These are phyloP conservation scores for Monosporozyma aerobia DNA, from an alignment of 805 yeast genomes.

Conservation along the genomic window DNA sequence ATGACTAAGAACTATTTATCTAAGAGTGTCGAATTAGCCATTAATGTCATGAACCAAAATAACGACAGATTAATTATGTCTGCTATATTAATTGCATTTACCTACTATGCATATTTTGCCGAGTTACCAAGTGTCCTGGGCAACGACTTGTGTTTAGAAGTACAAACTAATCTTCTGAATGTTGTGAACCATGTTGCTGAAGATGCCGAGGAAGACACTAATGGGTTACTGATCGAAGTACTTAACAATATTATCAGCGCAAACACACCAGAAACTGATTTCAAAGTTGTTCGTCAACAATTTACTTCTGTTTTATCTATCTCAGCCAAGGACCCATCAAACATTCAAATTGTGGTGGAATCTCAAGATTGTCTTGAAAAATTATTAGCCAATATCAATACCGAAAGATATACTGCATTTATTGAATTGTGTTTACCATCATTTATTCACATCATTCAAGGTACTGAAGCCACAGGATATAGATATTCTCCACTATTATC, in stretches of 20 bases:
- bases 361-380: slow-evolving; percentile 60
- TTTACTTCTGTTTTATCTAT: slow-evolving; percentile 52
- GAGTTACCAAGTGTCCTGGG: slow-evolving; percentile 24
- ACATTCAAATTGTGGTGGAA: slow-evolving; percentile 58
- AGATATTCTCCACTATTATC: slow-evolving; percentile 47
- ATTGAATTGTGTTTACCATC: slow-evolving; percentile 47
- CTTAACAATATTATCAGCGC: slow-evolving; percentile 43
- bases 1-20: slow-evolving; percentile 26
- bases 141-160: slow-evolving; percentile 9
- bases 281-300: slow-evolving; percentile 27
- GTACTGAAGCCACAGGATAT: slow-evolving; percentile 13
- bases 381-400: slow-evolving; percentile 41
- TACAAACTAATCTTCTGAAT: slow-evolving; percentile 24
- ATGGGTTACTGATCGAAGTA: slow-evolving; percentile 62
- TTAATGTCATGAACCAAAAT: slow-evolving; percentile 11
- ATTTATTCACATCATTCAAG: slow-evolving; percentile 33
- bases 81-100: slow-evolving; percentile 40
- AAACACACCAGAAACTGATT: slow-evolving; percentile 8
- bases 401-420: slow-evolving; percentile 37
- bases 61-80: slow-evolving; percentile 24
- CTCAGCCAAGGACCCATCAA: slow-evolving; percentile 65
- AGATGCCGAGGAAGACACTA: slow-evolving; percentile 72
- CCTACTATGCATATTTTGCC: slow-evolving; percentile 39
- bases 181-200: slow-evolving; percentile 40
- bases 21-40: slow-evolving; percentile 17